These are phyloP conservation scores for Cystobasidium sp. DNA, from an alignment of 1,284 basidiomycete genomes.

Conservation along the genomic window DNA sequence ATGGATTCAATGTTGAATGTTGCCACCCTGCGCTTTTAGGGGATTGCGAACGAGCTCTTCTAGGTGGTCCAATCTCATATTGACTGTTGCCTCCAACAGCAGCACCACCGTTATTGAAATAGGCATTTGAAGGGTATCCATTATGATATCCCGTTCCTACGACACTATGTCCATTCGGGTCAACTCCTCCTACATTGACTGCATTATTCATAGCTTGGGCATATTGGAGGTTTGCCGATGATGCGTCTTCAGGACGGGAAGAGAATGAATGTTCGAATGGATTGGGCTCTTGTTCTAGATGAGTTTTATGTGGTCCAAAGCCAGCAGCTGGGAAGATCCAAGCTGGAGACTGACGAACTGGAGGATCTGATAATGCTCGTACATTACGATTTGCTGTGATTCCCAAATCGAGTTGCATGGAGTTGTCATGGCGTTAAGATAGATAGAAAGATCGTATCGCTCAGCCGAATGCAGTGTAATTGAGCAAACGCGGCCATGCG, in stretches of 20 bases:
- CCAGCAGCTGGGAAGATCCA: conserved; percentile 32
- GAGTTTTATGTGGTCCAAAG: conserved; percentile 8
- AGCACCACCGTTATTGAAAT: background rate
- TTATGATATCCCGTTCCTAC: conserved; percentile 6
- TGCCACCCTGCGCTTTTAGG: conserved; percentile 40
- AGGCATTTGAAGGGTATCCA: conserved; percentile 10
- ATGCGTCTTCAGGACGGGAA: conserved; percentile 58
- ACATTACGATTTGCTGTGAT: conserved; percentile 14
- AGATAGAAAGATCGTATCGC: too few species aligned
- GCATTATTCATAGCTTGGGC: conserved; percentile 34
- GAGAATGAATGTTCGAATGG: conserved; percentile 95
- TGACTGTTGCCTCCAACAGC: background rate
- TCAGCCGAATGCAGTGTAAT: too few species aligned
- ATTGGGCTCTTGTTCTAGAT: conserved; percentile 76
- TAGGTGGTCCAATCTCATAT: conserved; percentile 18
- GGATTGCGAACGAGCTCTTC: conserved; percentile 48
- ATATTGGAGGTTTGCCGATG: conserved; percentile 34
- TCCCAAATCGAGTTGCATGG: too few species aligned
- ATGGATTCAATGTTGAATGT: conserved; percentile 14
- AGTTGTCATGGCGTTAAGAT: too few species aligned
- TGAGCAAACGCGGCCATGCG: background rate
- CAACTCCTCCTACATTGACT: conserved; percentile 7
- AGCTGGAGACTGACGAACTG: conserved; percentile 31
- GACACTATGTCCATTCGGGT: background rate
- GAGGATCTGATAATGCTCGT: conserved; percentile 40